phyloP scores from a whole-genome alignment of 2,329 filamentous ascomycete species.

The Sphaerulina vaccinii region DNA sequence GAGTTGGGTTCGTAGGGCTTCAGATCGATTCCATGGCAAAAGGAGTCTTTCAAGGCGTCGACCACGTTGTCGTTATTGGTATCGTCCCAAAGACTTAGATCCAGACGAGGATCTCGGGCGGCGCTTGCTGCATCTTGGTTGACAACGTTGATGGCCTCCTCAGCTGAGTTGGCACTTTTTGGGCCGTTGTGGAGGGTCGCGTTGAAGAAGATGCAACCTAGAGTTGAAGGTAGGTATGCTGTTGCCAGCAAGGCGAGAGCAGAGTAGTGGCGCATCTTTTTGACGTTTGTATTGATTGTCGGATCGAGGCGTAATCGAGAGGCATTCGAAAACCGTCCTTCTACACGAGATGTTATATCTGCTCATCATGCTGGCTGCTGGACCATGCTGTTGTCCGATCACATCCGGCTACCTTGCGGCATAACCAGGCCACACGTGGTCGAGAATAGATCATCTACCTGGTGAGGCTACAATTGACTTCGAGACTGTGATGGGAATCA shows the following conservation, averaged over 20 bases:
- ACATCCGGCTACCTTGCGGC: too few species aligned
- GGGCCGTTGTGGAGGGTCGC: constrained; percentile 19
- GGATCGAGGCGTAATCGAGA: too few species aligned
- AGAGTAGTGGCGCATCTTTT: neutral
- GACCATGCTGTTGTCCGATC: too few species aligned
- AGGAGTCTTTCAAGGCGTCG: constrained; percentile 16
- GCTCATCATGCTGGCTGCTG: too few species aligned
- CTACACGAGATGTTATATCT: too few species aligned
- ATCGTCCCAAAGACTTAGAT: constrained; percentile 19
- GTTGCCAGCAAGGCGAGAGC: constrained; percentile 8
- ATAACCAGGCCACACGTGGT: too few species aligned
- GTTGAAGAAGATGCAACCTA: constrained; percentile 22
- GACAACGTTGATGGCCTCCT: constrained; percentile 9
- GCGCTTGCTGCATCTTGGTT: neutral
- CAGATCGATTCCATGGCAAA: constrained; percentile 16
- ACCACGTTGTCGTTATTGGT: constrained; percentile 18
- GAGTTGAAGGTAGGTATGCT: constrained; percentile 9
- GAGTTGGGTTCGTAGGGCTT: constrained; percentile 16
- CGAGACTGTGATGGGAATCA: too few species aligned
- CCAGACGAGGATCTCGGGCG: constrained; percentile 12
- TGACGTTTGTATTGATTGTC: too few species aligned
- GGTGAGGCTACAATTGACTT: too few species aligned
- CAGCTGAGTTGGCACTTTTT: constrained; percentile 6
- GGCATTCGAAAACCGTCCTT: too few species aligned
- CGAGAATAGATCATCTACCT: too few species aligned